Evolutionary conservation across 352 stramenopile genomes (phyloP), one percentile per base, ranked within the genome.

Genomic region (Phytophthora citrophthora): DNA sequence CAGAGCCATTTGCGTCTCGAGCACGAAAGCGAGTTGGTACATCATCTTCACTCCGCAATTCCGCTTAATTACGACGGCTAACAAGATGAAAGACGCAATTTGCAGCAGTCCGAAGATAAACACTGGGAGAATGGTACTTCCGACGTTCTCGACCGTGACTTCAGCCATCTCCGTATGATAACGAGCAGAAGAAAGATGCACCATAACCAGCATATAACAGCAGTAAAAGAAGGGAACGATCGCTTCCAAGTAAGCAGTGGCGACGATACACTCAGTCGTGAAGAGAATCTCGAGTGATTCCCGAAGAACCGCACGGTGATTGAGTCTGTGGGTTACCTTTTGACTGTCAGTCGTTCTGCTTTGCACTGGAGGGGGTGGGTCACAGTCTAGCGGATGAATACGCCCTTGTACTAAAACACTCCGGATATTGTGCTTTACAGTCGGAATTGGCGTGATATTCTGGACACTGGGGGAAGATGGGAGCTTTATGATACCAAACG

Each of bases 151-250:
- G 0, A 10, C 12, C 0, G 55, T 54, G 5, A 75, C 54, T 3
- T 38, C 23, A 11, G 48, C 13, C n/a, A 78, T 56, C n/a, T 67
- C 59, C 0, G 24, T 61, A 16, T 67, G 59, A 12, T 67, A 67
- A 2, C n/a, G 40, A 11, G 49, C 27, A 32, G 66, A 76, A 0
- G 71, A 64, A 7, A 78, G 50, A 1, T 58, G 32, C 1, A 59
- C 26, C 67, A 79, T 68, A 10, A 61, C 52, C 1, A 54, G 1
- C 44, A 68, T 62, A 11, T 48, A 71, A 13, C 39, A 67, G 13
- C 32, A 63, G 40, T 78, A 80, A 44, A 79, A 67, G 2, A 76
- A 45, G 0, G 75, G 64, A 18, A 83, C 65, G 29, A 83, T 56
- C 4, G 65, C 53, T 15, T 83, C 71, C 36, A 72, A 48, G 41